phyloP scores from a whole-genome alignment of 768 basidiomycete genomes.

The Lentinus tigrinus region DNA sequence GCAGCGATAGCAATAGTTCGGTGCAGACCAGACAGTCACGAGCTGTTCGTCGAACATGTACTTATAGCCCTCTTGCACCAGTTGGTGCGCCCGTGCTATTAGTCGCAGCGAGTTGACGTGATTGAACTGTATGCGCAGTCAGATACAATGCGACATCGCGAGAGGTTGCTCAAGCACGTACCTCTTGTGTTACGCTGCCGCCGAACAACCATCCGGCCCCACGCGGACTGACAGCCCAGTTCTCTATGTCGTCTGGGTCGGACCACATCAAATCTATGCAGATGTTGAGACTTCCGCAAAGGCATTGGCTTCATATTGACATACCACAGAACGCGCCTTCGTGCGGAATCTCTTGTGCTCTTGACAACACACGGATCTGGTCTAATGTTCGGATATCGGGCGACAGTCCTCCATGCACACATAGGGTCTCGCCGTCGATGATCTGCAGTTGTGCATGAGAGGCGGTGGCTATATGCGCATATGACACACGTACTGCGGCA shows the following conservation, averaged over 20 bases:
- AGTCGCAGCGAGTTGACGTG: constrained; percentile 85
- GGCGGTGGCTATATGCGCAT: not conserved
- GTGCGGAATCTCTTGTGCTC: constrained; percentile 98
- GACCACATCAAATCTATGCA: constrained; percentile 93
- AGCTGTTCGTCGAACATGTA: constrained; percentile 94
- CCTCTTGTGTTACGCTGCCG: constrained; percentile 80
- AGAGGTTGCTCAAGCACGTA: constrained; percentile 31
- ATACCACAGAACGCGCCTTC: constrained; percentile 96
- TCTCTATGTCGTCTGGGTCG: constrained; percentile 92
- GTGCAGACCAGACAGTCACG: constrained; percentile 92
- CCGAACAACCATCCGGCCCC: constrained; percentile 98
- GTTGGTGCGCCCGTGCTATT: constrained; percentile 94
- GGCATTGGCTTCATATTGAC: constrained; percentile 22
- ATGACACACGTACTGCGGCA: constrained; percentile 66
- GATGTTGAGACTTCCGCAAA: not conserved
- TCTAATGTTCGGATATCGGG: constrained; percentile 95
- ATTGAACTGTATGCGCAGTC: constrained; percentile 62
- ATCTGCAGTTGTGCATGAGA: constrained; percentile 51
- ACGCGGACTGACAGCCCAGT: constrained; percentile 95
- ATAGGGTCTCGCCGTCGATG: constrained; percentile 88
- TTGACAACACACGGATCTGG: constrained; percentile 87
- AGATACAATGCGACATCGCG: not conserved
- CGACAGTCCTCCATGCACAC: constrained; percentile 94
- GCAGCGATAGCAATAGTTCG: constrained; percentile 83
- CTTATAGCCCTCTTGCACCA: constrained; percentile 95